phyloP scores from a whole-genome alignment of 1,284 basidiomycete genomes.

The Pseudozyma hubeiensis region DNA sequence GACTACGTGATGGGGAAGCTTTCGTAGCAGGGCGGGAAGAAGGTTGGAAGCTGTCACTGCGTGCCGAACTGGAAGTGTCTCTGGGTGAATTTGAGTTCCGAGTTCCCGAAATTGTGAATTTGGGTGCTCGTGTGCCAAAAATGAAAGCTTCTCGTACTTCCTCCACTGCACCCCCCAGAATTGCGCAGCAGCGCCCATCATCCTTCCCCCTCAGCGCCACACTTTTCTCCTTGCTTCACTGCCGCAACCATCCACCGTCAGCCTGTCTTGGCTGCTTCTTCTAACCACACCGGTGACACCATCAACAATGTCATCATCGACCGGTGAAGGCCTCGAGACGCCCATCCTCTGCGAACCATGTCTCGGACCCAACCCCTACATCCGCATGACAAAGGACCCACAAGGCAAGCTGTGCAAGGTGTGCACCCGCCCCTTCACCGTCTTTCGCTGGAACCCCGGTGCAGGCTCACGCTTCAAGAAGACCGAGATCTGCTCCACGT shows the following conservation, averaged over 20 bases:
- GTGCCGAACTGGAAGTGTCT: background rate
- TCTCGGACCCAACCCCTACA: conserved; percentile 69
- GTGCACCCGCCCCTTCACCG: conserved; percentile 89
- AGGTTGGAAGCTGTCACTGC: conserved; percentile 1
- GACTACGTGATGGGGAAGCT: background rate
- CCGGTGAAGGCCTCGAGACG: conserved; percentile 82
- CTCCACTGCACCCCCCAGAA: conserved; percentile 20
- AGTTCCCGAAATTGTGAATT: conserved; percentile 19
- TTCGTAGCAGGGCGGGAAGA: background rate
- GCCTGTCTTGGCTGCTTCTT: background rate
- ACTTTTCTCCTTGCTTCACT: background rate
- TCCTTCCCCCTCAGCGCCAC: background rate
- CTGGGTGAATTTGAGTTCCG: conserved; percentile 12
- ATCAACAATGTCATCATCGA: conserved; percentile 17
- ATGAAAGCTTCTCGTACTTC: conserved; percentile 3
- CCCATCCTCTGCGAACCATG: conserved; percentile 77
- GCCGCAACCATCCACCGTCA: conserved; percentile 3
- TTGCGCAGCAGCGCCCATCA: conserved; percentile 12
- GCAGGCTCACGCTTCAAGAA: conserved; percentile 91
- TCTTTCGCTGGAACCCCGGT: conserved; percentile 98
- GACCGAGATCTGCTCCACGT: conserved; percentile 98
- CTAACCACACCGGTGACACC: too few relatives aligned
- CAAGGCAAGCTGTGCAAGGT: conserved; percentile 89
- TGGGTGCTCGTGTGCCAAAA: conserved; percentile 8
- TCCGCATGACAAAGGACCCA: conserved; percentile 86